Base-by-base conservation (phyloP, 2,329 filamentous ascomycete species). In the Ophiostoma perfectum region DNA sequence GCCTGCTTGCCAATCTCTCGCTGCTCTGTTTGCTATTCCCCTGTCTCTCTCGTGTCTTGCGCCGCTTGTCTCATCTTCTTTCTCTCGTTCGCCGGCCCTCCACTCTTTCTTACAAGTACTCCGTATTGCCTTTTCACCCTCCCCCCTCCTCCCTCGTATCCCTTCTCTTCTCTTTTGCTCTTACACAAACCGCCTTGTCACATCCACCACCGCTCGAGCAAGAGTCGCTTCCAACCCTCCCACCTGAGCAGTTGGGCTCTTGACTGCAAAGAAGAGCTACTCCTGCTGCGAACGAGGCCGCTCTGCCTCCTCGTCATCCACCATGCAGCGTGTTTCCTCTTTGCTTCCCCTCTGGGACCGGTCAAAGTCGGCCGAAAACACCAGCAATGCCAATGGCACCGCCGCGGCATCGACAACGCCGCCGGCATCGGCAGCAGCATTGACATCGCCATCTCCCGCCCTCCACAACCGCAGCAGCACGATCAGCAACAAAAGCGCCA, bases 291-390 rank as follows among this genome's bases (percentile, higher is more conserved):
- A 64, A 39, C 63, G 66, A 66, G 68, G 63, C 18, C 55, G 66
- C 55, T 27, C 63, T 64, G 63, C 63, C 63, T 64, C 62, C 41
- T 52, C 66, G 18, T 65, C 67, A 44, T 18, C 63, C 55, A 62
- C 39, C 60, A 81, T 82, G 80, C 80, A 81, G 77, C 80, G 80
- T 71, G 78, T 82, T 72, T 80, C 80, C 70, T 76, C 79, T 66
- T 75, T 82, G 71, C 79, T 82, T 75, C 79, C 80, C 38, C 74
- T 75, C 70, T 77, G 77, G 76, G 77, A 79, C 68, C 73, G 74
- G 67, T 67, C 68, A 49, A 72, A 74, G 66, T 6, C 64, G 12
- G 67, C 65, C 55, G 71, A 70, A 58, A 67, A 36, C 70, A n/a
- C 64, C 38, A 60, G 58, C 55, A 65, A 67, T 44, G 70, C 69